Conservation (phyloP, 2,329 filamentous ascomycete genomes). For the Cordyceps militaris region DNA sequence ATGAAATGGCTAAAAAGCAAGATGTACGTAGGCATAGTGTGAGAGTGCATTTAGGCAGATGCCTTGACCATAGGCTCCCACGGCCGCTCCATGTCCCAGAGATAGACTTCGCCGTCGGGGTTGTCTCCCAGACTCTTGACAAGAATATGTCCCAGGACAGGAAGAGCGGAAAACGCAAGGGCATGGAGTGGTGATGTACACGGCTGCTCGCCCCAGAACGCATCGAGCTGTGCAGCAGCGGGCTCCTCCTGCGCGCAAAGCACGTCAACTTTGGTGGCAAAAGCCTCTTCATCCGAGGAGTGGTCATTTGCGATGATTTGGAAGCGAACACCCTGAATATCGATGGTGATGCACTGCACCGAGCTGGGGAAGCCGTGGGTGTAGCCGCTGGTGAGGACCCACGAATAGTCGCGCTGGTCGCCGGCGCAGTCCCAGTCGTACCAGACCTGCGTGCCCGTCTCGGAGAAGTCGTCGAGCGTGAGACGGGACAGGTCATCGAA, state of each 20-base stretch:
- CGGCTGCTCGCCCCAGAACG: constrained; percentile 22
- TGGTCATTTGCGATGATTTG: constrained; percentile 33
- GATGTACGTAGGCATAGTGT: not conserved
- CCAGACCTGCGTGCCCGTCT: constrained; percentile 34
- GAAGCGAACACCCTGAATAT: constrained; percentile 34
- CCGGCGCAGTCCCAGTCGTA: constrained; percentile 34
- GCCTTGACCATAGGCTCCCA: constrained; percentile 39
- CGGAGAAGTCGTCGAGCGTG: constrained; percentile 32
- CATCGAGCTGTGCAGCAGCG: constrained; percentile 21
- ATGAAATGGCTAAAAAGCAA: constrained; percentile 6
- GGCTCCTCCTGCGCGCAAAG: constrained; percentile 26
- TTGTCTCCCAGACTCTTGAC: constrained; percentile 29
- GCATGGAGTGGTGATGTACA: constrained; percentile 21
- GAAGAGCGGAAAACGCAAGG: constrained; percentile 21
- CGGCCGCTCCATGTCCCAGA: constrained; percentile 34
- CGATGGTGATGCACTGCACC: constrained; percentile 29
- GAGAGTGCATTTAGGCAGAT: constrained; percentile 20
- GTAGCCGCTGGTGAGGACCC: constrained; percentile 28
- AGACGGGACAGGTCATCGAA: constrained; percentile 33
- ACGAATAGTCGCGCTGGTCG: constrained; percentile 29
- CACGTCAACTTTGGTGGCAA: constrained; percentile 27
- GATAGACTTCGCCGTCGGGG: constrained; percentile 29
- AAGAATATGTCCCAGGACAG: constrained; percentile 29
- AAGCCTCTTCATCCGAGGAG: constrained; percentile 25
- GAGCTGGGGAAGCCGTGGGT: constrained; percentile 27